Percentiles rank a stretch among this genome's conserved stretches.
phyloP scores from a whole-genome alignment of 257 asterid genomes.

The Avicennia marina region DNA sequence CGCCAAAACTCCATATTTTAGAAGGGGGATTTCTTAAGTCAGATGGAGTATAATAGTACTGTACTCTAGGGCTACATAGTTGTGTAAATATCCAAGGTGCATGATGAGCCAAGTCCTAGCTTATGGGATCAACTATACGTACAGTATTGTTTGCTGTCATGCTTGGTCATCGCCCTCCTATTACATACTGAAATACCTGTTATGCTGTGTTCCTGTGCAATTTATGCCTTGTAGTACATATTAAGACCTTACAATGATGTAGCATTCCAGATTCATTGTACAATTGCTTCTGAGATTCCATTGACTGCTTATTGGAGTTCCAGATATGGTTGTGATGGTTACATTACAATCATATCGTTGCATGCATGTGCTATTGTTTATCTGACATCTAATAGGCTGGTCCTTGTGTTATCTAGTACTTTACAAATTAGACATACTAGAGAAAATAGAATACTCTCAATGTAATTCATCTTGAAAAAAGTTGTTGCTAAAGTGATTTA shows the following conservation, averaged over 20 bases:
- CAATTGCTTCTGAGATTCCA: background rate
- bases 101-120: background rate
- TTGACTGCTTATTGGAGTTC: background rate
- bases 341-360: background rate
- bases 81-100: background rate
- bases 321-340: background rate
- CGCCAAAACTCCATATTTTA: background rate
- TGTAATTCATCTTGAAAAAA: constrained; percentile 8
- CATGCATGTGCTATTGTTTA: background rate
- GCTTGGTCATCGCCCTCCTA: background rate
- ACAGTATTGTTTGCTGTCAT: background rate
- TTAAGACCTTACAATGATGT: background rate
- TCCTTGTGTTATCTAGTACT: constrained; percentile 2
- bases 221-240: background rate
- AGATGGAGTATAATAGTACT: background rate
- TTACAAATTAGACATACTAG: constrained; percentile 1
- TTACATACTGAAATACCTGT: background rate
- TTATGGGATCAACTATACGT: background rate
- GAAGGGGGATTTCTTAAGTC: background rate
- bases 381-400: background rate
- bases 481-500: constrained; percentile 6
- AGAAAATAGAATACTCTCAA: background rate
- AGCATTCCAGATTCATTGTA: background rate
- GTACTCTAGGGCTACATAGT: background rate
- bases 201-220: too few relatives aligned